Percentiles rank a stretch among this genome's conserved stretches.
Evolutionary conservation across 148 eudicot species (phyloP).

Genomic region (Oxyria digyna): DNA sequence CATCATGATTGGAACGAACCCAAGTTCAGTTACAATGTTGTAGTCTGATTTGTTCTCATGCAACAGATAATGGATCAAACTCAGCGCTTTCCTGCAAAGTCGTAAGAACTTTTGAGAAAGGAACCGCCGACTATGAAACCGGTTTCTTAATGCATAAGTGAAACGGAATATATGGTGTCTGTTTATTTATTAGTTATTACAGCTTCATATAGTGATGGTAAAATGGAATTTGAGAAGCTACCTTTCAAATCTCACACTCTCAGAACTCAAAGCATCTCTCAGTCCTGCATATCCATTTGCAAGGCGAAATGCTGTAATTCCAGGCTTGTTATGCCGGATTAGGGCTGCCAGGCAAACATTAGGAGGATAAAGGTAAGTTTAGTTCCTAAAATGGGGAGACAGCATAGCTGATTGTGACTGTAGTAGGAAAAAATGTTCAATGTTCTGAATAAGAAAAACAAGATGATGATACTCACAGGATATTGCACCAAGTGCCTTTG

Average conservation of each 20-base stretch:
- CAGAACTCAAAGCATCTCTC: slow-evolving; percentile 76
- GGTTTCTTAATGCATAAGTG: too few species aligned
- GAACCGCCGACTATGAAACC: too few species aligned
- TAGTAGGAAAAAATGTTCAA: not conserved
- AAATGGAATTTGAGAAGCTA: slow-evolving; percentile 5
- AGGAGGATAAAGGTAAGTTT: not conserved
- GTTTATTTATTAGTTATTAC: too few species aligned
- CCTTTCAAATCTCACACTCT: slow-evolving; percentile 76
- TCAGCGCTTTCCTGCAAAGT: slow-evolving; percentile 84
- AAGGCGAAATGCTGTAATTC: slow-evolving; percentile 76
- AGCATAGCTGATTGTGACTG: not conserved
- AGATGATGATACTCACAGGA: slow-evolving; percentile 50
- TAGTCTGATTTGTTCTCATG: slow-evolving; percentile 52
- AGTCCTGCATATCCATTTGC: slow-evolving; percentile 85
- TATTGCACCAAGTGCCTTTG: slow-evolving; percentile 85
- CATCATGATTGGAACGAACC: slow-evolving; percentile 67
- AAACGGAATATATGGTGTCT: too few species aligned
- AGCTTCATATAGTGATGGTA: not conserved
- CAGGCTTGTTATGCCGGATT: slow-evolving; percentile 84
- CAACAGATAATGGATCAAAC: slow-evolving; percentile 67
- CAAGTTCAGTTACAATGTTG: slow-evolving; percentile 45
- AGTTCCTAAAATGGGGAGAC: not conserved
- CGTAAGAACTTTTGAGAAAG: not conserved
- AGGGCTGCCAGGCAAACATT: slow-evolving; percentile 34
- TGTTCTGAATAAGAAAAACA: not conserved